Base-by-base conservation (phyloP, 371 early-diverging fungal genomes). In the Nematocida sp. region DNA sequence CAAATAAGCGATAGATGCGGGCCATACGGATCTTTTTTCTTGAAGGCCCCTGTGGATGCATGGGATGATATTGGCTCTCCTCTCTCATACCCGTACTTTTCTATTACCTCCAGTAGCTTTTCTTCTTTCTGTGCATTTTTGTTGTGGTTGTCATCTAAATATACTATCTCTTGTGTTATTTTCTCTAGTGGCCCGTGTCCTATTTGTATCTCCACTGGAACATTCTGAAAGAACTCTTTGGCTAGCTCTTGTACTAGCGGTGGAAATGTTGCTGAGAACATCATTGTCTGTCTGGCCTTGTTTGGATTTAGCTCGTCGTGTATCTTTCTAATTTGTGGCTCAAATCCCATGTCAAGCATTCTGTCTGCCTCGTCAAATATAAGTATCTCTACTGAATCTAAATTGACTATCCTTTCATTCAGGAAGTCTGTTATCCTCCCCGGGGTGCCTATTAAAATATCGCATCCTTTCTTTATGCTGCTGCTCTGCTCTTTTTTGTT, bases 301-400 rank as follows among this genome's bases (percentile, higher is more conserved):
- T 54, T 32, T 25, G 46, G 52, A 35, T 27, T 31, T 9, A 76
- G 34, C 11, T 37, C 23, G 9, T 19, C 32, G 11, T 78, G 62
- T 27, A 82, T 78, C 15, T 27, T 31, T 61, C 88, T 88, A 49
- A 96, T 81, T 77, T 94, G 93, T 19, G 89, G 88, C 9, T 89
- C 89, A 79, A 95, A 97, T 2, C 89, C 90, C 86, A 94, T 88
- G 82, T 95, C 96, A 80, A 97, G 93, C 63, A 95, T 92, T 76
- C 95, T 88, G 87, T 94, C 97, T 2, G 95, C 95, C 81, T 97
- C 98, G 82, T 97, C 96, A 85, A 95, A 91, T 1, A 96, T 94
- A 70, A 97, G 86, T 74, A 91, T 92, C 23, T 79, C 88, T 85
- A 85, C 89, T 88, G 79, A 90, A 89, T 78, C 86, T 88, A 63